These are phyloP conservation scores for Auricularia sp. DNA, from an alignment of 768 basidiomycete genomes.

Conservation along the genomic window DNA sequence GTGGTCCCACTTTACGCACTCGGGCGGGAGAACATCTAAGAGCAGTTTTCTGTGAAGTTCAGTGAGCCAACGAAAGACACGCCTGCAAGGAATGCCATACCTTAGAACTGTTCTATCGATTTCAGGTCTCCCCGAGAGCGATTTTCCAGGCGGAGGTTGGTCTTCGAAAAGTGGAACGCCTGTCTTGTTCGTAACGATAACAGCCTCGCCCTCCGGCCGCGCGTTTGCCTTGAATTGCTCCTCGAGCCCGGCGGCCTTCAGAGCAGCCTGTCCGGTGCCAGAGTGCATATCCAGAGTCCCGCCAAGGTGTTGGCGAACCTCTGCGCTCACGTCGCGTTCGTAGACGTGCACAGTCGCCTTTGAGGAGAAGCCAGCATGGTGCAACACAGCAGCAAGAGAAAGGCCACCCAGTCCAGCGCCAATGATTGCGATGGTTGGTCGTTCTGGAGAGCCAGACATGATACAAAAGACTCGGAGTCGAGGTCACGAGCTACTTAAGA, in stretches of 20 bases:
- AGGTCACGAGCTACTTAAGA: too few species aligned
- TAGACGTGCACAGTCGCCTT: constrained; percentile 14
- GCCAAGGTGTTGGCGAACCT: constrained; percentile 13
- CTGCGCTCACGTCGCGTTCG: constrained; percentile 15
- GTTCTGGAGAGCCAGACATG: background rate
- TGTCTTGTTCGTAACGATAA: constrained; percentile 12
- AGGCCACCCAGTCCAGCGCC: constrained; percentile 22
- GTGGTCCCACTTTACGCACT: background rate
- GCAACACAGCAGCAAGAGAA: constrained; percentile 19
- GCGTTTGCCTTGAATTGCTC: constrained; percentile 14
- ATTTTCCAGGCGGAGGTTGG: background rate
- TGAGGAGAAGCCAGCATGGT: constrained; percentile 6
- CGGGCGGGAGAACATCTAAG: background rate
- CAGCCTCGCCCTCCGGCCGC: constrained; percentile 14
- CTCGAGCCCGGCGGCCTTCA: constrained; percentile 15
- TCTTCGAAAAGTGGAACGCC: background rate
- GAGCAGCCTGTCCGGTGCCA: constrained; percentile 16
- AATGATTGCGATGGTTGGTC: constrained; percentile 12
- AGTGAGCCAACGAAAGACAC: background rate
- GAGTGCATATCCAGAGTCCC: constrained; percentile 22
- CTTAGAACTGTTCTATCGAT: background rate
- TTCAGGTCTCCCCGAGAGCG: background rate
- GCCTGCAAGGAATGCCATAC: background rate
- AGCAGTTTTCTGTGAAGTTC: background rate
- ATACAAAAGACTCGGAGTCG: too few species aligned